These are phyloP conservation scores for Mollisia scopiformis DNA, from an alignment of 2,329 filamentous ascomycete species.

Conservation along the genomic window DNA sequence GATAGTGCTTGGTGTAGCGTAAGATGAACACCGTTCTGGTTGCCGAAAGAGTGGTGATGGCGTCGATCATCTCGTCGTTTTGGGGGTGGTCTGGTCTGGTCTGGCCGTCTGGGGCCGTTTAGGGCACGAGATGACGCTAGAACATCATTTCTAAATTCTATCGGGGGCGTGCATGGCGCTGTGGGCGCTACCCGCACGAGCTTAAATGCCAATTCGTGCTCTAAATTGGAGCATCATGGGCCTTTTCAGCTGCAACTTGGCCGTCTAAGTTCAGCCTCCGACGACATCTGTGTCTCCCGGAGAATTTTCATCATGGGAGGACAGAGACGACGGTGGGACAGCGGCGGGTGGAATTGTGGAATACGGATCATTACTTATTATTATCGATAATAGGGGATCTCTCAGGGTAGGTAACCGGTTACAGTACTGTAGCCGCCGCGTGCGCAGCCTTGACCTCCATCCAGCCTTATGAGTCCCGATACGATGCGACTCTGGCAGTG, in stretches of 20 bases:
- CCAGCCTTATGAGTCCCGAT: conserved; percentile 2
- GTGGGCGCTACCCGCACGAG: conserved; percentile 16
- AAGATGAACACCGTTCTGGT: no score
- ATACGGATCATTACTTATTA: no score
- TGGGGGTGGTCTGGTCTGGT: no score
- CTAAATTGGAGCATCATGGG: background rate
- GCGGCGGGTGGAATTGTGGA: no score
- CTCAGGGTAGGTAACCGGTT: no score
- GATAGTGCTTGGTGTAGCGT: no score
- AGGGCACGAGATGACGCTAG: conserved; percentile 13
- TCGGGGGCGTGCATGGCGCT: no score
- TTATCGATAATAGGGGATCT: no score
- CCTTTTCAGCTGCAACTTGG: background rate
- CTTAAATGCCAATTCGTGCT: conserved; percentile 19
- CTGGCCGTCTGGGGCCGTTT: conserved; percentile 2
- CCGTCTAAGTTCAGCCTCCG: conserved; percentile 2
- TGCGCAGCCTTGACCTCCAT: no score
- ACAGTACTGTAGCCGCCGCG: no score
- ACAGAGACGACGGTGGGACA: background rate
- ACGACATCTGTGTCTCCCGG: conserved; percentile 7
- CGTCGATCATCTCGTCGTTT: background rate
- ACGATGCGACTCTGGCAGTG: conserved; percentile 1
- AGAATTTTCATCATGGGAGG: background rate
- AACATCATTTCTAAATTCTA: no score
- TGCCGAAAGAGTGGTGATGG: background rate